These are phyloP conservation scores for Porpolomopsis calyptriformis DNA, from an alignment of 768 basidiomycete species.

Conservation along the genomic window DNA sequence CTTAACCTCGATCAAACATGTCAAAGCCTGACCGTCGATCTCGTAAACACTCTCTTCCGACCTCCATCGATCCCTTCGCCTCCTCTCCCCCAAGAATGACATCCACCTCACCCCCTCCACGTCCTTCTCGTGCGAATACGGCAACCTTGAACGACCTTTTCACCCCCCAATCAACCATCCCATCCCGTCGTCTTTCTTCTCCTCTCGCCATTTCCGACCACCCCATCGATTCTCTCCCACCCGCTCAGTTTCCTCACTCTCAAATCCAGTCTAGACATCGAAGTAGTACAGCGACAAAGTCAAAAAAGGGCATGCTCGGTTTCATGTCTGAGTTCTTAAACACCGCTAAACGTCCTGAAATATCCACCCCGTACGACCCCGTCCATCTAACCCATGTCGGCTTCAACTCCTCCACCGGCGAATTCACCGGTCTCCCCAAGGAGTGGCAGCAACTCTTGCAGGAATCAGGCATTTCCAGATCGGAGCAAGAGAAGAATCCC, in stretches of 20 bases:
- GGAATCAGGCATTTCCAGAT: slow-evolving; percentile 88
- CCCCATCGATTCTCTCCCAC: slow-evolving; percentile 32
- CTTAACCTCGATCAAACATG: slow-evolving; percentile 37
- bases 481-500: slow-evolving; percentile 95
- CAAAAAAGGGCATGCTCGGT: slow-evolving; percentile 63
- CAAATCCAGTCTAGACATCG: slow-evolving; percentile 28
- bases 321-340: slow-evolving; percentile 64
- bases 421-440: slow-evolving; percentile 95
- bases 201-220: slow-evolving; percentile 40
- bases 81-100: slow-evolving; percentile 26
- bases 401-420: slow-evolving; percentile 97
- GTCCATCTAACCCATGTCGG: slow-evolving; percentile 99
- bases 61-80: slow-evolving; percentile 54
- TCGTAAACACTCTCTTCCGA: slow-evolving; percentile 43
- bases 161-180: slow-evolving; percentile 29
- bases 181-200: slow-evolving; percentile 42
- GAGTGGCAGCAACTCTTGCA: slow-evolving; percentile 98
- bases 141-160: slow-evolving; percentile 71
- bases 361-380: slow-evolving; percentile 97
- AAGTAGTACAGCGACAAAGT: slow-evolving; percentile 38
- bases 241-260: slow-evolving; percentile 14
- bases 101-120: slow-evolving; percentile 50
- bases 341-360: slow-evolving; percentile 71
- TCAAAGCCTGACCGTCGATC: slow-evolving; percentile 42
- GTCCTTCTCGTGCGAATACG: slow-evolving; percentile 79